Base-by-base conservation (phyloP, 495 filamentous ascomycete genomes). In the Aspergillus saccharolyticus region DNA sequence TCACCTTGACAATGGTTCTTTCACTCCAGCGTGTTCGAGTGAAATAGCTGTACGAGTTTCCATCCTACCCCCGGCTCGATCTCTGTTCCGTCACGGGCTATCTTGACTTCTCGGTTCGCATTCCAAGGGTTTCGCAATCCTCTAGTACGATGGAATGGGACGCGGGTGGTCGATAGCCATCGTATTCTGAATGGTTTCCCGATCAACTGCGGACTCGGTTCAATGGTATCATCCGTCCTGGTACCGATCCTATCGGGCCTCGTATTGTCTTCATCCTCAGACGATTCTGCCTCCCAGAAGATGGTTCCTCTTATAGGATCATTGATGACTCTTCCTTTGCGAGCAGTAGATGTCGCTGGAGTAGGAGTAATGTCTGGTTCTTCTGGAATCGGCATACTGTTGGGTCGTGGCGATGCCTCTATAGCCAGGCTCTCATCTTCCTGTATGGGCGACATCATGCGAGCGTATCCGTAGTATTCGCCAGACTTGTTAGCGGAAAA, bases 401-500 rank as follows among this genome's bases (percentile, higher is more conserved):
- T 71, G 1, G 68, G 66, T 16, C 71, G 69, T 7, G 62, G 54
- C 3, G 76, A 73, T 61, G 71, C 66, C 61, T 87, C 78, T 51
- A 90, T 83, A 0, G 85, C 79, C 2, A 86, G 81, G 2, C 81
- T 79, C 24, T 86, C 82, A 63, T 93, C 86, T 53, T 91, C 84
- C 63, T 82, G 83, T 69, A 97, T 96, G 8, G 83, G 79, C 49
- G 94, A 97, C 17, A 79, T 78, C 94, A 97, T 98, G 43, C 89
- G 84, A 15, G 92, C 94, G 61, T 96, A 96, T 21, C 94, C 94
- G 70, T 94, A 97, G 64, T 97, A 98, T 71, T 97, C 94, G 18
- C 94, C 94, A 0, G 94, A 97, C 65, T 97, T 97, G 73, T 97
- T 98, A 14, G 92, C 94, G 15, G 92, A 97, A 70, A 98, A 98